Percentiles rank a stretch among this genome's conserved stretches.
phyloP scores from a whole-genome alignment of 495 filamentous ascomycete species.

The Corynascus novoguineensis region DNA sequence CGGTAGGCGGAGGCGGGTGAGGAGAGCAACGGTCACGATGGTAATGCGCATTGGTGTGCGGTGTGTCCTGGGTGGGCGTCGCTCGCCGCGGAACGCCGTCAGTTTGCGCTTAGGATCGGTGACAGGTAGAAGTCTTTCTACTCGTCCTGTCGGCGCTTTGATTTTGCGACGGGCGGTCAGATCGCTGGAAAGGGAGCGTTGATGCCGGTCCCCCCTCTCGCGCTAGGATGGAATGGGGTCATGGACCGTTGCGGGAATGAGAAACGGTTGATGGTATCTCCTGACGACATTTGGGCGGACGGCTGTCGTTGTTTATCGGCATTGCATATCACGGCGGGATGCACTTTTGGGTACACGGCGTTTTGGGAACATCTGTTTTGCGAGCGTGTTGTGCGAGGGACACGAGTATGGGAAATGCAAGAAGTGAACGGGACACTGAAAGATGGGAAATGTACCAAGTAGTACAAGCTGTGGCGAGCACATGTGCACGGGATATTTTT shows the following conservation, averaged over 20 bases:
- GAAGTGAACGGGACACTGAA: not conserved
- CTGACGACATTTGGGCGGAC: slow-evolving; percentile 6
- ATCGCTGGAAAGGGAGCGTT: not conserved
- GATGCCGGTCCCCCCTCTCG: not conserved
- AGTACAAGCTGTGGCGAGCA: not conserved
- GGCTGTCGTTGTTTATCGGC: not conserved
- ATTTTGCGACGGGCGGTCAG: not conserved
- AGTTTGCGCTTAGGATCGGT: too few relatives aligned
- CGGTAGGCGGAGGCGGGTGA: too few relatives aligned
- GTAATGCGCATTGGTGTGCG: not conserved
- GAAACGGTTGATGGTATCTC: not conserved
- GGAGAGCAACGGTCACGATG: too few relatives aligned
- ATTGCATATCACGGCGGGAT: slow-evolving; percentile 10
- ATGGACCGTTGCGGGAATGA: not conserved
- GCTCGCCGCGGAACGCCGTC: too few relatives aligned
- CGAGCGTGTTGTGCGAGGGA: not conserved
- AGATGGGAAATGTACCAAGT: too few relatives aligned
- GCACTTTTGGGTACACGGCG: slow-evolving; percentile 9
- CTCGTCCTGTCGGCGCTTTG: too few relatives aligned
- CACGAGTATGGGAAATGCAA: not conserved
- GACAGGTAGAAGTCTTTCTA: too few relatives aligned
- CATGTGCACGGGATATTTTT: not conserved
- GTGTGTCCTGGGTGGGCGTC: not conserved
- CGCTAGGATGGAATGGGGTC: not conserved
- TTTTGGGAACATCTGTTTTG: not conserved